These are phyloP conservation scores for Eucalyptus fibrosa DNA, from an alignment of 345 rosid genomes.

Conservation along the genomic window DNA sequence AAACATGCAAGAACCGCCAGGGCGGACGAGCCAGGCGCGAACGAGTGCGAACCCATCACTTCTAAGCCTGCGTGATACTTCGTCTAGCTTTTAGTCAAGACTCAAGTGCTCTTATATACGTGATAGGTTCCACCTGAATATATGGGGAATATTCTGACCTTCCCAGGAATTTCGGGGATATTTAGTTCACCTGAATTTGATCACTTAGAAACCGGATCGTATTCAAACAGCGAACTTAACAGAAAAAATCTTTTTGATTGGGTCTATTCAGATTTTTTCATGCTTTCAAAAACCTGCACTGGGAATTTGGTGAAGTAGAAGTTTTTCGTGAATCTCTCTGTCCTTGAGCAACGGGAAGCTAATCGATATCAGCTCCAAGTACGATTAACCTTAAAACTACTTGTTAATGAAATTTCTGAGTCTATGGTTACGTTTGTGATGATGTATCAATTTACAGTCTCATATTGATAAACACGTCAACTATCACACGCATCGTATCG, in stretches of 20 bases:
- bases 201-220: neutral
- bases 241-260: neutral
- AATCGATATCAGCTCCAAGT: neutral
- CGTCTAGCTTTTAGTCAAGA: neutral
- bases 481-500: neutral
- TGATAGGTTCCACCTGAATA: neutral
- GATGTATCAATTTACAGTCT: neutral
- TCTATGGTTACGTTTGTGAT: neutral
- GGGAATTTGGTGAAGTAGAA: neutral
- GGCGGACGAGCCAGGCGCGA: neutral
- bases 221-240: neutral
- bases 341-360: neutral
- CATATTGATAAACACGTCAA: neutral
- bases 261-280: neutral
- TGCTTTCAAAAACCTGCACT: neutral
- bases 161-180: neutral
- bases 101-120: neutral
- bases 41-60: neutral
- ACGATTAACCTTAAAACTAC: neutral
- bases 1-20: neutral
- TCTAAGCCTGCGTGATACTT: neutral
- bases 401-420: neutral
- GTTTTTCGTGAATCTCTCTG: neutral
- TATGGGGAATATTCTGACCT: neutral
- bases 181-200: neutral